Conservation (phyloP, 2,329 filamentous ascomycete species). For the Seiridium cupressi region DNA sequence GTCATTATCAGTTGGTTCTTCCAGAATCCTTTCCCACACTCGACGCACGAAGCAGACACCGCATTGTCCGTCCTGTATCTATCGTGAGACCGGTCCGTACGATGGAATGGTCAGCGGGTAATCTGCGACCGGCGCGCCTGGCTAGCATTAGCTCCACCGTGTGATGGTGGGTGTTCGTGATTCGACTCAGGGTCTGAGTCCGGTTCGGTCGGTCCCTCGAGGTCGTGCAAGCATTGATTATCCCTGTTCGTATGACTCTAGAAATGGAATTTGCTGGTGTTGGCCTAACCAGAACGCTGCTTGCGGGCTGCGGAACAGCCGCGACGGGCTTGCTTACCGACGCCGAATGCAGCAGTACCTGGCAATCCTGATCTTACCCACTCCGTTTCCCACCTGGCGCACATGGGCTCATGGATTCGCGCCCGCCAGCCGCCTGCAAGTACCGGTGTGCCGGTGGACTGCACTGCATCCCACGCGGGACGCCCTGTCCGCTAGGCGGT, state of each 20-base stretch:
- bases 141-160: neutral
- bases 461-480: neutral
- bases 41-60: neutral
- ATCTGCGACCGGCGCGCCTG: neutral
- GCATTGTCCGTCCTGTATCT: neutral
- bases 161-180: constrained; percentile 1
- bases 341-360: too few species aligned
- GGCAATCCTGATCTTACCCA: too few species aligned
- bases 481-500: neutral
- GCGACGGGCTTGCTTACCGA: too few species aligned
- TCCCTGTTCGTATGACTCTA: neutral
- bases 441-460: too few species aligned
- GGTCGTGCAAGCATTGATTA: too few species aligned
- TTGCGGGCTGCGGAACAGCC: too few species aligned
- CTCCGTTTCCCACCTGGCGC: too few species aligned
- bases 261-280: neutral
- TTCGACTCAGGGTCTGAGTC: neutral
- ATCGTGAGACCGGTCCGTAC: neutral
- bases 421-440: too few species aligned
- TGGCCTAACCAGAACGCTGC: neutral
- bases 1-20: too few species aligned
- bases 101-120: neutral
- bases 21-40: too few species aligned
- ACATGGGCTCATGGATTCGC: too few species aligned
- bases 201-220: neutral